Conservation (phyloP, 1,139 yeast species). For the Saccharomyces hybrid region DNA sequence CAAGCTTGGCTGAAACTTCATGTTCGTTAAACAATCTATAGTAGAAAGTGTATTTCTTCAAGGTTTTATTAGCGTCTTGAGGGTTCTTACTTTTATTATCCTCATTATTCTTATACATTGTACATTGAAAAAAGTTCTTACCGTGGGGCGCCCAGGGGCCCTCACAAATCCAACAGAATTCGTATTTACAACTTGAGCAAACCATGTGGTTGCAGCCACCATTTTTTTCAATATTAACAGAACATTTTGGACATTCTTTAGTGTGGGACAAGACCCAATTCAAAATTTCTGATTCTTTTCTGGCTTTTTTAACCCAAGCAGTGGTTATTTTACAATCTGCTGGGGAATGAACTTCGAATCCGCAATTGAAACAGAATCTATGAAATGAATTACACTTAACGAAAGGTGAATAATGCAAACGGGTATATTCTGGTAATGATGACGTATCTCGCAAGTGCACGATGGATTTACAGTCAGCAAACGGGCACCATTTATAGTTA, state of each 20-base stretch:
- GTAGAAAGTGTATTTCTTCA: conserved; percentile 68
- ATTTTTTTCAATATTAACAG: conserved; percentile 57
- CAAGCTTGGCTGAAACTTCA: conserved; percentile 70
- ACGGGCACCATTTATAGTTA: conserved; percentile 71
- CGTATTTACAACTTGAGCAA: conserved; percentile 66
- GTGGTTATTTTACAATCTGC: conserved; percentile 66
- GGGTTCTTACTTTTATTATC: conserved; percentile 30
- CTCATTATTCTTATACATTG: conserved; percentile 37
- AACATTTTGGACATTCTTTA: conserved; percentile 62
- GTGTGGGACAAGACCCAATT: conserved; percentile 89
- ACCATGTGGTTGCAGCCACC: conserved; percentile 98
- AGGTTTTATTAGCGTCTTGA: conserved; percentile 35
- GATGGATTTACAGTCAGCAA: conserved; percentile 67
- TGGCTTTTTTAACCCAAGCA: conserved; percentile 72
- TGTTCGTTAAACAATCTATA: conserved; percentile 72
- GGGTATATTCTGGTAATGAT: conserved; percentile 23
- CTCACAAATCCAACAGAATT: conserved; percentile 92
- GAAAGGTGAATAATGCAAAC: conserved; percentile 45
- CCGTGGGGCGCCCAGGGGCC: conserved; percentile 74
- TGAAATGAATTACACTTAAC: conserved; percentile 65
- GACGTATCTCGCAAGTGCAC: conserved; percentile 41
- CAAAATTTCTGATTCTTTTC: conserved; percentile 81
- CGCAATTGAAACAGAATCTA: conserved; percentile 74
- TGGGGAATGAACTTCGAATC: conserved; percentile 72
- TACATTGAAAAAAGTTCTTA: conserved; percentile 56